A percentile compares a stretch with the other conserved stretches of the same genome.
Evolutionary conservation across 257 asterid species (phyloP).

Genomic region (Scutellaria minor): DNA sequence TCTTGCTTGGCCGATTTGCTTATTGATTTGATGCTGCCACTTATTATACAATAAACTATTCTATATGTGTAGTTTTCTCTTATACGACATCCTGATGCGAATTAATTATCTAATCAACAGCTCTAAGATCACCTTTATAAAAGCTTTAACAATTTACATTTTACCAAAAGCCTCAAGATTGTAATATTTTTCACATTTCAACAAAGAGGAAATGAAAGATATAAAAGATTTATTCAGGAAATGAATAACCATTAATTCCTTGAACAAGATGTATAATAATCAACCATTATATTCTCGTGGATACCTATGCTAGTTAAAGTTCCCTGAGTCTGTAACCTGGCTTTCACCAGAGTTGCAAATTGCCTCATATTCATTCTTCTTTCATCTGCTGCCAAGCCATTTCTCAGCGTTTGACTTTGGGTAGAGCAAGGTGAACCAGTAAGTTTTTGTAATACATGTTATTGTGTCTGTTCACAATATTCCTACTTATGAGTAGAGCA

Average conservation of each 20-base stretch:
- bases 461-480: constrained; percentile 17
- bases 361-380: constrained; percentile 11
- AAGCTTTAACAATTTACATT: background rate
- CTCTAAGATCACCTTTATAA: constrained; percentile 17
- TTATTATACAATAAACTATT: background rate
- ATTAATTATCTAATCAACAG: constrained; percentile 11
- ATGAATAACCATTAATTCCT: constrained; percentile 25
- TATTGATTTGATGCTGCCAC: background rate
- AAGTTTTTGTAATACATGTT: constrained; percentile 19
- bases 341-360: constrained; percentile 17
- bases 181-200: constrained; percentile 18
- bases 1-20: constrained; percentile 9
- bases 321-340: constrained; percentile 28
- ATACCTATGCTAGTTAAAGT: constrained; percentile 20
- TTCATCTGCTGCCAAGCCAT: constrained; percentile 16
- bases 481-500: background rate
- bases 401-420: constrained; percentile 21
- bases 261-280: constrained; percentile 23
- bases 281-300: constrained; percentile 24
- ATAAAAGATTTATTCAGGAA: constrained; percentile 33
- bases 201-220: constrained; percentile 13
- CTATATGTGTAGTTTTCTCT: background rate
- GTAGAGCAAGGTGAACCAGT: constrained; percentile 32
- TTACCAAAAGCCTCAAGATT: constrained; percentile 5
- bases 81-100: constrained; percentile 1